Base-by-base conservation (phyloP, 2,329 filamentous ascomycete genomes). In the Dothideomycetes sp. region DNA sequence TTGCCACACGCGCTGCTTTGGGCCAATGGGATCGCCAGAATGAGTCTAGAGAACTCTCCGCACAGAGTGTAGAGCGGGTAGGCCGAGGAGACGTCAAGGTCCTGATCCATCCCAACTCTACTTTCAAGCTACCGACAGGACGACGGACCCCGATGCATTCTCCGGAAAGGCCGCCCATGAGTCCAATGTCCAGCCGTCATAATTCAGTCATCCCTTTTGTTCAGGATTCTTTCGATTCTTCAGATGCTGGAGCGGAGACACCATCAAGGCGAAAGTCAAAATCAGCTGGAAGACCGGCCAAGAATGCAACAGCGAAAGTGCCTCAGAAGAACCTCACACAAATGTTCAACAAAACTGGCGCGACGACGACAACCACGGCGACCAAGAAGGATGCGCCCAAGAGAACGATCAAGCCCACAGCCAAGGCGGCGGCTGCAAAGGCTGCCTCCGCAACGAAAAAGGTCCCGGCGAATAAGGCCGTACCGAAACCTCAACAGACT, bases 1-100 rank as follows among this genome's bases (percentile, higher is more conserved):
- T 98, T 30, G 91, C 91, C 15, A 72, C 72, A 36, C 67, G 86
- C 30, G 82, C 79, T 12, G 75, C 75, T 16, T 61, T 79, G 59
- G 68, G 68, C 38, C 65, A 62, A 43, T 79, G 75, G 74, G 63
- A 77, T 47, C 72, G 77, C 48, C 56, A 36, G 53, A 59, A 62
- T 8, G 50, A 61, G 11, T 63, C 63, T 30, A 56, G 64, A 40
- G 61, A 66, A 40, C 64, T 67, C 50, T 61, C 61, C 18, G 65
- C 70, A 27, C 56, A 64, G 15, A 65, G 69, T 45, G 55, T 56
- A 27, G 55, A 59, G 36, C 65, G 62, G 45, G 53, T 53, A 35
- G 59, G 31, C 55, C 45, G 42, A 63, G 45, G 53, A 55, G n/a
- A 48, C 44, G 62, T 30, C 52, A 59, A 14, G 59, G 57, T 69